These are phyloP conservation scores for Podila horticola DNA, from an alignment of 192 early-diverging fungal species.

Conservation along the genomic window DNA sequence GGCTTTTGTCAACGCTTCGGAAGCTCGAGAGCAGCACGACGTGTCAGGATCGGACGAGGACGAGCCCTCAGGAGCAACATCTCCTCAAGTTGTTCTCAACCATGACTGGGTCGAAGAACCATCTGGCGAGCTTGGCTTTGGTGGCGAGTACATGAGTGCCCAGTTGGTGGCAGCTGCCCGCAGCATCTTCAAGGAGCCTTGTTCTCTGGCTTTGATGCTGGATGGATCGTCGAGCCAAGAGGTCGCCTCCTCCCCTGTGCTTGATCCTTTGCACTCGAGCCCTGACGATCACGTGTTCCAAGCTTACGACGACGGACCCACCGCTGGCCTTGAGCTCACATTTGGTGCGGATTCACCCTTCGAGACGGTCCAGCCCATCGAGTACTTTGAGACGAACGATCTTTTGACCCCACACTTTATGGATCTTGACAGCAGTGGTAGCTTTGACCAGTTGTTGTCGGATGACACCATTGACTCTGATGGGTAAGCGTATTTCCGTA, in stretches of 20 bases:
- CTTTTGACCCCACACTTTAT: slow-evolving; percentile 20
- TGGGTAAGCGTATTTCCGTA: slow-evolving; percentile 1
- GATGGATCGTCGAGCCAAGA: slow-evolving; percentile 39
- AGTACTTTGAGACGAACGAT: slow-evolving; percentile 8
- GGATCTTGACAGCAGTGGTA: not conserved
- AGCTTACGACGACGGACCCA: not conserved
- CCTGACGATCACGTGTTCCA: slow-evolving; percentile 2
- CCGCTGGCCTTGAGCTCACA: slow-evolving; percentile 1
- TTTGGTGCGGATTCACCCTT: slow-evolving; percentile 22
- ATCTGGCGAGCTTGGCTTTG: slow-evolving; percentile 6
- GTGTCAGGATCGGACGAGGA: slow-evolving; percentile 5
- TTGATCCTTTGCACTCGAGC: slow-evolving; percentile 9
- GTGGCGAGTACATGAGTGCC: slow-evolving; percentile 13
- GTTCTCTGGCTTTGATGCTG: slow-evolving; percentile 37
- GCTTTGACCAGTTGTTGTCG: slow-evolving; percentile 19
- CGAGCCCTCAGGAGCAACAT: not conserved
- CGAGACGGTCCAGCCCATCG: slow-evolving; percentile 1
- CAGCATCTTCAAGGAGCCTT: slow-evolving; percentile 32
- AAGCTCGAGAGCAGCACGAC: slow-evolving; percentile 1
- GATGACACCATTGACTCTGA: slow-evolving; percentile 39
- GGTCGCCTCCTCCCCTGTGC: not conserved
- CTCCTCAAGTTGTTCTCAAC: slow-evolving; percentile 40
- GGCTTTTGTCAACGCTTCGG: too few species aligned
- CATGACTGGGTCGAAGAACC: slow-evolving; percentile 29
- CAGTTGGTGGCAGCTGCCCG: not conserved